phyloP scores from a whole-genome alignment of 2,329 filamentous ascomycete genomes.

The Botryotinia convoluta region DNA sequence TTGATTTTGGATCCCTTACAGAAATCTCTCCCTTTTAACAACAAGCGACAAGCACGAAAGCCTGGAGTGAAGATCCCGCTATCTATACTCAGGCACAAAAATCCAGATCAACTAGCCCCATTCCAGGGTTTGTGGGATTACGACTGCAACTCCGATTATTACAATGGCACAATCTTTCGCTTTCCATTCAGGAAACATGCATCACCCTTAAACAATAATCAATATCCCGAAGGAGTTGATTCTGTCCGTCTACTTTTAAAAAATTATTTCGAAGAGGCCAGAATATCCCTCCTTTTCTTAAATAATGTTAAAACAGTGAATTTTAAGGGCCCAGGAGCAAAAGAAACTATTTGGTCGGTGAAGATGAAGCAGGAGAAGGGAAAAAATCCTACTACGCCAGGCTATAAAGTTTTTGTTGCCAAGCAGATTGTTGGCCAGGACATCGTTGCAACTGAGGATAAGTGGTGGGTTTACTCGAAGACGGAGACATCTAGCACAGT shows the following conservation, averaged over 20 bases:
- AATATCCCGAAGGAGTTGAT: no score
- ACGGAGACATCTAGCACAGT: no score
- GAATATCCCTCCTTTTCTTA: conserved; percentile 33
- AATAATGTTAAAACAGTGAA: no score
- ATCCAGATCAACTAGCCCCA: conserved; percentile 28
- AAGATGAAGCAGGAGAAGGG: no score
- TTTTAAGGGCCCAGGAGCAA: no score
- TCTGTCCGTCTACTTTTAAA: conserved; percentile 21
- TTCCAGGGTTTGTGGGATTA: conserved; percentile 34
- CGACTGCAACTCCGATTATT: conserved; percentile 25
- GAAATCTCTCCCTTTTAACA: conserved; percentile 28
- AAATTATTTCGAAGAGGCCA: conserved; percentile 32
- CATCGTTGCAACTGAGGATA: conserved; percentile 22
- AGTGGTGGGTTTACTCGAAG: no score
- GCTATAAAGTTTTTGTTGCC: no score
- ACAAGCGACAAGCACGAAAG: conserved; percentile 26
- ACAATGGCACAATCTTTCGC: conserved; percentile 34
- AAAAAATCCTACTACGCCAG: no score
- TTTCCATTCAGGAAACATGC: conserved; percentile 31
- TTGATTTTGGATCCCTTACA: conserved; percentile 39
- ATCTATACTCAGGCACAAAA: conserved; percentile 28
- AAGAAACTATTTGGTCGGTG: conserved; percentile 31
- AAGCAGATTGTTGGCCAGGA: conserved; percentile 9
- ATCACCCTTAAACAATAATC: no score
- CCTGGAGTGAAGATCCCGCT: conserved; percentile 29